Conservation (phyloP, 2,329 filamentous ascomycete species). For the Penicillium sp. region DNA sequence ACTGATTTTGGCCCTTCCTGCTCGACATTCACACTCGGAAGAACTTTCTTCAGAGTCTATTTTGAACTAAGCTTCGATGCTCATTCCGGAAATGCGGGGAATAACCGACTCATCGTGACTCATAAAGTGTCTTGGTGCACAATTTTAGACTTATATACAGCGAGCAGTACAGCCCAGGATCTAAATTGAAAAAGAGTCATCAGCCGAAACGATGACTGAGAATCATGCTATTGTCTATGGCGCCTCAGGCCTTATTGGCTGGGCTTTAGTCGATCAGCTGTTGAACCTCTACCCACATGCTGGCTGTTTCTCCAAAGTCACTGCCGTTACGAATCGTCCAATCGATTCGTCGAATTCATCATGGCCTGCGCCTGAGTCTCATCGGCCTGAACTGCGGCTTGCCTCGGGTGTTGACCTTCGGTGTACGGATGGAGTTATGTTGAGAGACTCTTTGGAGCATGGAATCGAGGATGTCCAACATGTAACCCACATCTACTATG, state of each 20-base stretch:
- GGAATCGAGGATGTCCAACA: conserved; percentile 33
- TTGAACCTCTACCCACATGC: conserved; percentile 31
- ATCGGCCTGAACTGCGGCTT: conserved; percentile 29
- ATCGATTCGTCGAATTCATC: conserved; percentile 26
- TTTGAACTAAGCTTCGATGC: too few species aligned
- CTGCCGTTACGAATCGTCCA: conserved; percentile 39
- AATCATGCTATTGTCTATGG: conserved; percentile 40
- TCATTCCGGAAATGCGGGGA: too few species aligned
- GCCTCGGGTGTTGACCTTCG: conserved; percentile 23
- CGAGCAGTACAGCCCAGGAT: too few species aligned
- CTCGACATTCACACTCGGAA: too few species aligned
- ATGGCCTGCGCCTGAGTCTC: conserved; percentile 30
- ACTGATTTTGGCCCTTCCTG: too few species aligned
- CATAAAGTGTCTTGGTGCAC: too few species aligned
- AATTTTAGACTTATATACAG: too few species aligned
- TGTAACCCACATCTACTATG: conserved; percentile 41
- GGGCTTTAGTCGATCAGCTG: conserved; percentile 40
- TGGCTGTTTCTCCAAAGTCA: conserved; percentile 34
- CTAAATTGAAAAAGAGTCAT: too few species aligned
- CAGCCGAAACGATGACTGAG: too few species aligned
- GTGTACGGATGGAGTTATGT: conserved; percentile 4
- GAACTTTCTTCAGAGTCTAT: too few species aligned
- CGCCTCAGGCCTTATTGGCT: conserved; percentile 39
- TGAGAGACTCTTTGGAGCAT: conserved; percentile 27
- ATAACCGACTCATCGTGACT: too few species aligned